phyloP scores from a whole-genome alignment of 768 basidiomycete genomes.

The Tricholoma saponaceum region DNA sequence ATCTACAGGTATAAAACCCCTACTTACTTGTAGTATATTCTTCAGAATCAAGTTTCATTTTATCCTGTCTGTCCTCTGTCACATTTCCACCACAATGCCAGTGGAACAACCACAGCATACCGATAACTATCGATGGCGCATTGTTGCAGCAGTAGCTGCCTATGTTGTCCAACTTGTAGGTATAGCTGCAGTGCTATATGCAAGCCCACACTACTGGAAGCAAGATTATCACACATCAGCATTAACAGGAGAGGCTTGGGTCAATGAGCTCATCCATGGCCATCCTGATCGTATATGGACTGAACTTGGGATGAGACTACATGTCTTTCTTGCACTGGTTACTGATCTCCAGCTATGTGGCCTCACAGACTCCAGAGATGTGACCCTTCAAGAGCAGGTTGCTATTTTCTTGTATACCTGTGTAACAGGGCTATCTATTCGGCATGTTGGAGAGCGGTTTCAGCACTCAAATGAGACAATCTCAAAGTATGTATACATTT shows the following conservation, averaged over 20 bases:
- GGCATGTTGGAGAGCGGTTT: constrained; percentile 26
- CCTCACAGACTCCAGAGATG: constrained; percentile 20
- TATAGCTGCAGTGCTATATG: not conserved
- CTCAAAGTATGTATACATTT: not conserved
- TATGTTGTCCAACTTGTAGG: not conserved
- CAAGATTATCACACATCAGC: constrained; percentile 1
- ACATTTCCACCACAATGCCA: no score
- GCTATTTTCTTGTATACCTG: constrained; percentile 25
- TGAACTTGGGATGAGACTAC: not conserved
- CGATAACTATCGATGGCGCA: not conserved
- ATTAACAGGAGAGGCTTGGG: not conserved
- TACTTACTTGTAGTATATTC: no score
- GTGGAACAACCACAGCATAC: not conserved
- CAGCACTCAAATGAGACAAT: constrained; percentile 16
- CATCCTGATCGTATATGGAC: not conserved
- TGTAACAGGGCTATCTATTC: constrained; percentile 20
- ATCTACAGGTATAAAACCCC: no score
- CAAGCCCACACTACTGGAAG: constrained; percentile 1
- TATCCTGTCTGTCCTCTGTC: no score
- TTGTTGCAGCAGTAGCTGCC: not conserved
- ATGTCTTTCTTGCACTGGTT: not conserved
- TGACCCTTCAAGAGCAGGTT: constrained; percentile 21
- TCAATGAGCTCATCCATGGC: not conserved
- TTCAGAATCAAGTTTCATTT: no score
- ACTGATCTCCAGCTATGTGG: constrained; percentile 4